Percentiles rank a stretch among this genome's conserved stretches.
These are phyloP conservation scores for Iberis pinnata DNA, from an alignment of 345 rosid genomes.

Conservation along the genomic window DNA sequence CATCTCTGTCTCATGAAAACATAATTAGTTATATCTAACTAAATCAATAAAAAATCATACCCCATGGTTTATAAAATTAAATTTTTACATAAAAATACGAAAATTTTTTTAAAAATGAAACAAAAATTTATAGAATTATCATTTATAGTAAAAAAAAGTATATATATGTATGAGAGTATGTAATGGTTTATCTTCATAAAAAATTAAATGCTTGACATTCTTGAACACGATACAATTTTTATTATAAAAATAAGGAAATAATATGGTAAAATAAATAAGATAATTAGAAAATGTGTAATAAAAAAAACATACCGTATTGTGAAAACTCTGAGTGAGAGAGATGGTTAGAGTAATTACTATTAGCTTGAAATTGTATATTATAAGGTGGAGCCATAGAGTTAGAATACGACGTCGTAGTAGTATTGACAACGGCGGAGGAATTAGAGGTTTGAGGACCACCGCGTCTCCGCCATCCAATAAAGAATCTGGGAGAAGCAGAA, in stretches of 20 bases:
- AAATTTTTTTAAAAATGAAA: too few relatives aligned
- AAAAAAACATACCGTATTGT: conserved; percentile 20
- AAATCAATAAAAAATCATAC: too few relatives aligned
- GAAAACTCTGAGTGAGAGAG: conserved; percentile 21
- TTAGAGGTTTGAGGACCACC: conserved; percentile 25
- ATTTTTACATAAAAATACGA: too few relatives aligned
- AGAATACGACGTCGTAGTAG: conserved; percentile 9
- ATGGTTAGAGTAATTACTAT: conserved; percentile 23
- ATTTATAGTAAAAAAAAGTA: too few relatives aligned
- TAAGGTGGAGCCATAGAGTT: conserved; percentile 12
- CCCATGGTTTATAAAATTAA: too few relatives aligned
- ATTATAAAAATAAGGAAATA: neutral
- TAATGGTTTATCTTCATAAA: conserved; percentile 13
- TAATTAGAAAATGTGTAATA: too few relatives aligned
- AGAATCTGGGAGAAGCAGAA: conserved; percentile 41
- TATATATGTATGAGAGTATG: neutral
- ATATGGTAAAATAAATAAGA: neutral
- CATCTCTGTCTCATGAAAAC: too few relatives aligned
- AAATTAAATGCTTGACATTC: neutral
- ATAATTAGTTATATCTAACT: too few relatives aligned
- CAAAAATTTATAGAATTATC: too few relatives aligned
- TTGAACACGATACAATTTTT: neutral
- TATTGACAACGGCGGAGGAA: neutral
- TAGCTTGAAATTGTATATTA: conserved; percentile 7
- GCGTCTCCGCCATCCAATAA: conserved; percentile 67